Conservation (phyloP, 2,329 filamentous ascomycete species). For the Sporothrix variecibatus region DNA sequence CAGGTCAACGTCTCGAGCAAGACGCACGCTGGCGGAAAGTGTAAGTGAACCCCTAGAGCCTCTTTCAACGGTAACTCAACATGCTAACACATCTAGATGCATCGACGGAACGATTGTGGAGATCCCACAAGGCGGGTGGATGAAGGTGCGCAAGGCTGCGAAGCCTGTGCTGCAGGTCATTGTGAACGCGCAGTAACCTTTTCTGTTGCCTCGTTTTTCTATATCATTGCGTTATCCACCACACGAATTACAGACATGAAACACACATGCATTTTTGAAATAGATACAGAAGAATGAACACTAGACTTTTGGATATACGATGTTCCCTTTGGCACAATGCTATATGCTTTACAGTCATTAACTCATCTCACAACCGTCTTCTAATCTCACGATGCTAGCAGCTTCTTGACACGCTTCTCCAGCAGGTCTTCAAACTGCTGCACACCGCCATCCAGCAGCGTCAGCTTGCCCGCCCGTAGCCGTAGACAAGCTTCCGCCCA, state of each 20-base stretch:
- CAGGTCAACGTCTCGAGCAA: slow-evolving; percentile 67
- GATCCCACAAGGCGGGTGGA: slow-evolving; percentile 68
- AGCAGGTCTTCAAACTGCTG: slow-evolving; percentile 65
- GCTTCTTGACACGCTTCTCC: slow-evolving; percentile 57
- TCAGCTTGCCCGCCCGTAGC: slow-evolving; percentile 59
- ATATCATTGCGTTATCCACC: neutral
- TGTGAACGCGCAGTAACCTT: slow-evolving; percentile 37
- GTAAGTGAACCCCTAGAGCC: slow-evolving; percentile 11
- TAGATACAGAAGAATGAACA: slow-evolving; percentile 1
- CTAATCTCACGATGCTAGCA: slow-evolving; percentile 37
- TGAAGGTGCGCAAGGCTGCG: slow-evolving; percentile 61
- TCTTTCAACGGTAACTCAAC: neutral
- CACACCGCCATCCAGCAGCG: slow-evolving; percentile 60
- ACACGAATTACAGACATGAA: neutral
- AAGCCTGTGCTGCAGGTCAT: slow-evolving; percentile 48
- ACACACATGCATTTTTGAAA: slow-evolving; percentile 4
- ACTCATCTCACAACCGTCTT: neutral
- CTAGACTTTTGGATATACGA: neutral
- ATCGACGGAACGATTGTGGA: slow-evolving; percentile 88
- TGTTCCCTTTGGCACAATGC: too few species aligned
- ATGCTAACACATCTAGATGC: slow-evolving; percentile 49
- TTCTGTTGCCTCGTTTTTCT: neutral
- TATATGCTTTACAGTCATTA: too few species aligned
- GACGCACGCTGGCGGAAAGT: slow-evolving; percentile 79
- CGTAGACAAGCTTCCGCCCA: slow-evolving; percentile 61